A percentile compares a stretch with the other conserved stretches of the same genome.
Conservation (phyloP, 2,329 filamentous ascomycete genomes). For the Scedosporium apiospermum region DNA sequence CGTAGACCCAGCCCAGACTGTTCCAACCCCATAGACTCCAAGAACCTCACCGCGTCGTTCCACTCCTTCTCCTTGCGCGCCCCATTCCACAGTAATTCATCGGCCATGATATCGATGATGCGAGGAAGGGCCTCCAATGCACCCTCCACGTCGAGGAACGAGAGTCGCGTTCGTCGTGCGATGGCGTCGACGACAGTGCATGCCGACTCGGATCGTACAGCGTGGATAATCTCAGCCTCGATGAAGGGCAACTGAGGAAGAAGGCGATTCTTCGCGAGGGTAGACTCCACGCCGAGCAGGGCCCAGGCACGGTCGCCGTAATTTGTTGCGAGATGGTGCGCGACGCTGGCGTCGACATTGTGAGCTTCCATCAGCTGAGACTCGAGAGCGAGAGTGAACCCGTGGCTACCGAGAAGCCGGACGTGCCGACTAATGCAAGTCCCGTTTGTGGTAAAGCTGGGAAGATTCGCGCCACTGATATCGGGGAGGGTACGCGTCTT, state of each 20-base stretch:
- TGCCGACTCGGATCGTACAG: constrained; percentile 62
- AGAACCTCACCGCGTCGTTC: constrained; percentile 43
- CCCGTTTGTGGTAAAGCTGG: constrained; percentile 47
- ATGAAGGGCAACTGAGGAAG: constrained; percentile 60
- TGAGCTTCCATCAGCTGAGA: constrained; percentile 26
- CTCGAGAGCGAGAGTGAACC: constrained; percentile 36
- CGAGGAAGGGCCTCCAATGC: constrained; percentile 58
- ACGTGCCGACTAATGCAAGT: constrained; percentile 66
- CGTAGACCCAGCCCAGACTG: constrained; percentile 13
- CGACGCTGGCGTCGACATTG: constrained; percentile 28
- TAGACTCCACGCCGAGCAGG: constrained; percentile 45
- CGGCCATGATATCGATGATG: constrained; percentile 64
- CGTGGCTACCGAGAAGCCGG: constrained; percentile 67
- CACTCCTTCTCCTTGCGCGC: constrained; percentile 43
- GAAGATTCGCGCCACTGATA: constrained; percentile 53
- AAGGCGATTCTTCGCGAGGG: constrained; percentile 48
- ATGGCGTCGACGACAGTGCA: constrained; percentile 64
- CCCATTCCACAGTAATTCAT: constrained; percentile 56
- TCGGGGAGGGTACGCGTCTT: constrained; percentile 45
- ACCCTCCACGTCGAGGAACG: constrained; percentile 67
- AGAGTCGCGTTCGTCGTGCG: constrained; percentile 59
- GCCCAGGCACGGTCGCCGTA: constrained; percentile 57
- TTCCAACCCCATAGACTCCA: constrained; percentile 34
- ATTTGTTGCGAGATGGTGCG: constrained; percentile 28
- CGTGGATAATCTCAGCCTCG: constrained; percentile 65